Evolutionary conservation across 2,329 filamentous ascomycete species (phyloP), one percentile per base, ranked within the genome.

Genomic region (Arachnomyces sp.): DNA sequence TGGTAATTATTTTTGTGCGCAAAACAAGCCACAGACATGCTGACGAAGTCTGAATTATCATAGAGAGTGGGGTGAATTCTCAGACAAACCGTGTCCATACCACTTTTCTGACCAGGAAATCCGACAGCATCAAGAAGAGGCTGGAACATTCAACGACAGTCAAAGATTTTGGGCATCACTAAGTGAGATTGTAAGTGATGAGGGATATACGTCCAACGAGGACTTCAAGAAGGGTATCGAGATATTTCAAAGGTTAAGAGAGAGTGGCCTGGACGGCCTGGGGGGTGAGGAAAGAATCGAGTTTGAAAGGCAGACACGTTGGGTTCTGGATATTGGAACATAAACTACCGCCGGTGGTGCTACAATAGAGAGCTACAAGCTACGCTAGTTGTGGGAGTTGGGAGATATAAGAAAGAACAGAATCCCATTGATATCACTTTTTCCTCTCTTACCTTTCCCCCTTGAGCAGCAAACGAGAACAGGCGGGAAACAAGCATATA

Each of bases 151-250:
- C 50, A 59, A 60, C 39, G 52, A 55, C 16, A 34, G 31, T 16
- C 16, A 31, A 41, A 33, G 31, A 13, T 38, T 38, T 40, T 37
- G 30, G 31, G 32, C 18, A 31, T 13, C 31, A 20, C 8, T 66
- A 42, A 48, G 57, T 28, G 49, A 50, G 7, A 49, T 64, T 46
- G 55, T 65, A 28, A 40, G 51, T 38, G 51, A 61, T 25, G 61
- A 65, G 53, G 60, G 63, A 28, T 66, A 59, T 56, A 62, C 60
- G 12, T 44, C 54, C 13, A 52, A 55, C 40, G 53, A 63, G 35
- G 55, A 53, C 25, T 65, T 63, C 37, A 49, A 60, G 12, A 48
- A 58, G 46, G 59, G 60, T 31, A 46, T 60, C 25, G 45, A 56
- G 15, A 50, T 64, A 36, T 66, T 64, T 40, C 48, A 45, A 31